Evolutionary conservation across 192 early-diverging fungal species (phyloP).

Genomic region (Gaertneriomyces semiglobifer): DNA sequence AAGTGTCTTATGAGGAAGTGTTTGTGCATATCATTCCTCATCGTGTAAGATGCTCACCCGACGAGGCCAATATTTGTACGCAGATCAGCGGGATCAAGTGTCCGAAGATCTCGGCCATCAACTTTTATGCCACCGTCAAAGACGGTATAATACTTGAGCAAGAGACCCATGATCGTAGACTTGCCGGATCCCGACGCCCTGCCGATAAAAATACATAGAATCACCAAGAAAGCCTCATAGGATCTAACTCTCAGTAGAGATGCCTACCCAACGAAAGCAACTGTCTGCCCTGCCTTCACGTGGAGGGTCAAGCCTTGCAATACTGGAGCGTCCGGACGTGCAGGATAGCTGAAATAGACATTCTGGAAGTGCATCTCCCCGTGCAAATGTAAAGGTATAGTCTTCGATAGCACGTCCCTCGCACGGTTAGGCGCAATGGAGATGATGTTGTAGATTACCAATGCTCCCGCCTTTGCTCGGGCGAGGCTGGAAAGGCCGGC

Average conservation of each 20-base stretch:
- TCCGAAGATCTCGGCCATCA: constrained; percentile 14
- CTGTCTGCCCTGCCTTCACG: constrained; percentile 60
- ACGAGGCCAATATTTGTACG: too few relatives aligned
- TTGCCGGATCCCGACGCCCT: constrained; percentile 84
- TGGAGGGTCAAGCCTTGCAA: constrained; percentile 50
- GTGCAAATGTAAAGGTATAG: too few relatives aligned
- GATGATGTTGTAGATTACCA: constrained; percentile 69
- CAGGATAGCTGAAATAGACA: constrained; percentile 72
- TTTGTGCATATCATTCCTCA: too few relatives aligned
- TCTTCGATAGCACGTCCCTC: too few relatives aligned
- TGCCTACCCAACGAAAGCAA: constrained; percentile 81
- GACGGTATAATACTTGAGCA: constrained; percentile 46
- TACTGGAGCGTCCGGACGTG: constrained; percentile 53
- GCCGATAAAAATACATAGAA: constrained; percentile 69
- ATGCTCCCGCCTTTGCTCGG: constrained; percentile 70
- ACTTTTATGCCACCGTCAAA: constrained; percentile 49
- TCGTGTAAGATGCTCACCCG: too few relatives aligned
- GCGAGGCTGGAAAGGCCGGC: constrained; percentile 67
- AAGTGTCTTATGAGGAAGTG: constrained; percentile 61
- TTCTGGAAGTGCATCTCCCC: constrained; percentile 54
- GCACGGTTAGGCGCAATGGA: too few relatives aligned
- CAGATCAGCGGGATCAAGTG: constrained; percentile 19
- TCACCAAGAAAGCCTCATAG: constrained; percentile 56
- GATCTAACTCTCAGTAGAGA: constrained; percentile 69
- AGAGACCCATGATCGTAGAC: constrained; percentile 51